Base-by-base conservation (phyloP, 2,329 filamentous ascomycete genomes). In the Aulographum hederae region DNA sequence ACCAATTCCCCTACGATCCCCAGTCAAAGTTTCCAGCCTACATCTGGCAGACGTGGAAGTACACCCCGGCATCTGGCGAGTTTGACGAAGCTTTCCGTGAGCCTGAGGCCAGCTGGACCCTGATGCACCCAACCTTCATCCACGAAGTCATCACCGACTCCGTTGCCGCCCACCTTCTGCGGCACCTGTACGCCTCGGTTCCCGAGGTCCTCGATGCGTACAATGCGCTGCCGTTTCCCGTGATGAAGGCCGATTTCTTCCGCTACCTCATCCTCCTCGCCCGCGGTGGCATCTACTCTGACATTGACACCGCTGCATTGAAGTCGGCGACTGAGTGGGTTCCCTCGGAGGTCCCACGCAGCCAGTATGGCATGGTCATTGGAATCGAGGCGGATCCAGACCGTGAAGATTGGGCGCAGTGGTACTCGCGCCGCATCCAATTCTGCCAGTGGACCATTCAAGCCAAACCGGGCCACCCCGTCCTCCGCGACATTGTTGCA, bases 391-490 rank as follows among this genome's bases (percentile, higher is more conserved):
- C 89, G 4, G 89, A 98, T 48, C 84, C 89, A 0, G 84, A 95
- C 53, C 72, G 89, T 30, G 69, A 71, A 3, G 89, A 98, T 52
- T 98, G 89, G 89, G 67, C 72, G 21, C 63, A 93, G 1, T 95
- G 86, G 89, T 98, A 95, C 61, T 89, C 82, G 39, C 78, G 89
- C 37, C 72, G 86, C 39, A 85, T 98, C 38, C 89, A 95, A 51
- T 95, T 98, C 56, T 98, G 89, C 57, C 89, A 98, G 53, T 98
- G 89, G 89, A 98, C 89, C 1, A 94, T 98, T 39, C 86, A 95
- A 54, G 63, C 79, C 35, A 98, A 98, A 55, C 78, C 86, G 0
- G 89, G 89, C 8, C 89, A 98, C 51, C 89, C 89, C 0, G 73
- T 93, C 10, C 66, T 98, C 36, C 73, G 85, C 38, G 81, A 94